phyloP scores from a whole-genome alignment of 1,284 basidiomycete genomes.

The Austroboletus novae-zelandiae region DNA sequence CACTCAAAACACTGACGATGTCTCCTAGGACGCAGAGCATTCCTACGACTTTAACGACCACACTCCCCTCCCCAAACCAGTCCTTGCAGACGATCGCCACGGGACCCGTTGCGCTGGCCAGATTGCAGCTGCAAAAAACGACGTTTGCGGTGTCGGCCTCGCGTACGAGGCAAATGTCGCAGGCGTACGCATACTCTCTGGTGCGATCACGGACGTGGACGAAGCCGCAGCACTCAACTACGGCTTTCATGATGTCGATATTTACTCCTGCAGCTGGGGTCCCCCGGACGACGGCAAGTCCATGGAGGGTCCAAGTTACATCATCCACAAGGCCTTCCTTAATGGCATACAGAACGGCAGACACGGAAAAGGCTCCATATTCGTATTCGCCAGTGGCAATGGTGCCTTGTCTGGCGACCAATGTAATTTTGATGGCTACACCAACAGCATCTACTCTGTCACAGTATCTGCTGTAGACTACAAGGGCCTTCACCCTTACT shows the following conservation, averaged over 20 bases:
- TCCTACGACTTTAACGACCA: constrained; percentile 99
- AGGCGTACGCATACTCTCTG: constrained; percentile 93
- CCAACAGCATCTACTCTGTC: constrained; percentile 95
- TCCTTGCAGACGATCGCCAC: constrained; percentile 91
- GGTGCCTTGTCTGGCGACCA: constrained; percentile 92
- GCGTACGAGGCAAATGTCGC: constrained; percentile 91
- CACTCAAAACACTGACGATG: constrained; percentile 2
- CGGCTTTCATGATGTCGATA: constrained; percentile 89
- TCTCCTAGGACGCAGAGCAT: constrained; percentile 73
- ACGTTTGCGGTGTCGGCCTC: constrained; percentile 93
- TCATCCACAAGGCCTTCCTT: constrained; percentile 93
- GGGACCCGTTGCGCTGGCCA: constrained; percentile 98
- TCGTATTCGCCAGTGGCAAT: constrained; percentile 98
- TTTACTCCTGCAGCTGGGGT: constrained; percentile 96
- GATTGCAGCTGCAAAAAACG: constrained; percentile 95
- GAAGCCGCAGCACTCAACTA: constrained; percentile 96
- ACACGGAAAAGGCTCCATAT: constrained; percentile 88
- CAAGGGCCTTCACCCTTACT: constrained; percentile 92
- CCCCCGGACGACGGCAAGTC: constrained; percentile 93
- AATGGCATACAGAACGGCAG: constrained; percentile 95
- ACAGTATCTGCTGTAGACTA: constrained; percentile 94
- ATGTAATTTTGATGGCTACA: constrained; percentile 99
- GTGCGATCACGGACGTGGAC: constrained; percentile 96
- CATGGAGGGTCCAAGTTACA: constrained; percentile 92
- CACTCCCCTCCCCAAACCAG: constrained; percentile 81